Percentiles rank a stretch among this genome's conserved stretches.
Conservation (phyloP, 768 basidiomycete genomes). For the Russula earlei region DNA sequence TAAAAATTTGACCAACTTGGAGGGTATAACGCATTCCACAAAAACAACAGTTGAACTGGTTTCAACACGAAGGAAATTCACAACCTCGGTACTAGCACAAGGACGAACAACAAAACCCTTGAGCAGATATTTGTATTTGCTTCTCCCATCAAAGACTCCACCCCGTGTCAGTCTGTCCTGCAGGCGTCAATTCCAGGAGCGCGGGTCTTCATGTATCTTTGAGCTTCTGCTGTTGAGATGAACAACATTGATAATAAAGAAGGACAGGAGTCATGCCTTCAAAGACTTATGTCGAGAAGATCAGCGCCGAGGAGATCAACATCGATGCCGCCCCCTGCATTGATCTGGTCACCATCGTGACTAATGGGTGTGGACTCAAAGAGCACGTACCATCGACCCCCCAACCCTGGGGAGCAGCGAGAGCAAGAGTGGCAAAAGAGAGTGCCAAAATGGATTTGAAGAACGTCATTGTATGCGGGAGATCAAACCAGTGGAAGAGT, state of each 20-base stretch:
- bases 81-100: too few species aligned
- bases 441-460: background rate
- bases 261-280: background rate
- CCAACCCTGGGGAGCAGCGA: background rate
- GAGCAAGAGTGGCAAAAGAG: background rate
- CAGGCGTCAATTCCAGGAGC: background rate
- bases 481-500: background rate
- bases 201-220: background rate
- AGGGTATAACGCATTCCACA: too few species aligned
- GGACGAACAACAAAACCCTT: too few species aligned
- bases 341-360: background rate
- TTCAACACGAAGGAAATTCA: too few species aligned
- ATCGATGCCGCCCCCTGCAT: background rate
- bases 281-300: too few species aligned
- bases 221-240: background rate
- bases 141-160: background rate
- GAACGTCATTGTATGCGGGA: background rate
- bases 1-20: too few species aligned
- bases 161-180: background rate
- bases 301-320: too few species aligned
- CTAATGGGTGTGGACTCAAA: background rate
- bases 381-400: background rate
- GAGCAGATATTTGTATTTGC: background rate
- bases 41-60: too few species aligned
- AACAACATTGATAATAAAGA: background rate